Conservation (phyloP, 169 alveolate genomes). For the Plasmodium billcollinsi region DNA sequence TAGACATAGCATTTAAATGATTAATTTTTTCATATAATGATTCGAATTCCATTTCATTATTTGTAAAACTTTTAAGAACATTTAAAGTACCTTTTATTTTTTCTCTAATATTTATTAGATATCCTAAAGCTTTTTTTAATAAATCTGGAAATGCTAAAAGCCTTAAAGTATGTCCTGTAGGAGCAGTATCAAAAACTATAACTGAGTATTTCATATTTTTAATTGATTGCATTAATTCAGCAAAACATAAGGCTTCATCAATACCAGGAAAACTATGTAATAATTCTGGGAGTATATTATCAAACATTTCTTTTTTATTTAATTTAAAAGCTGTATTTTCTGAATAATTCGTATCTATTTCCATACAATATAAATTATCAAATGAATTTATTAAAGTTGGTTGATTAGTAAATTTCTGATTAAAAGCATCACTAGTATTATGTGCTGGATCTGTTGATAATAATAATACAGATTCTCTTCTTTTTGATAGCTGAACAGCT, state of each 20-base stretch:
- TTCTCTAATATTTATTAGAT: slow-evolving; percentile 91
- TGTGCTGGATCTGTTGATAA: slow-evolving; percentile 99
- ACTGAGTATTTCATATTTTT: slow-evolving; percentile 94
- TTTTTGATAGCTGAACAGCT: slow-evolving; percentile 94
- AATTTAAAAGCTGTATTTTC: slow-evolving; percentile 86
- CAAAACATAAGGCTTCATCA: slow-evolving; percentile 98
- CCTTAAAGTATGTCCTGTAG: slow-evolving; percentile 99
- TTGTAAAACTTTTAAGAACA: slow-evolving; percentile 53
- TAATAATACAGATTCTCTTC: slow-evolving; percentile 95
- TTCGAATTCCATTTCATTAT: slow-evolving; percentile 60
- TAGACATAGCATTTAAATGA: slow-evolving; percentile 87
- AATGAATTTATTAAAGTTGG: slow-evolving; percentile 96
- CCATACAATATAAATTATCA: slow-evolving; percentile 96
- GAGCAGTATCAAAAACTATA: slow-evolving; percentile 99
- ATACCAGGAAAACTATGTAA: slow-evolving; percentile 98
- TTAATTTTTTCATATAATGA: slow-evolving; percentile 87
- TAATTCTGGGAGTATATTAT: slow-evolving; percentile 91
- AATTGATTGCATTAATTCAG: slow-evolving; percentile 96
- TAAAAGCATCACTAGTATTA: slow-evolving; percentile 98
- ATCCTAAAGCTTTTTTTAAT: slow-evolving; percentile 94
- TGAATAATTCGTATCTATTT: slow-evolving; percentile 92
- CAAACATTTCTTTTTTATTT: slow-evolving; percentile 80
- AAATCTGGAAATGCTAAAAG: slow-evolving; percentile 96
- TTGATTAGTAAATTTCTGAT: slow-evolving; percentile 94
- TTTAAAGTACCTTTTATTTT: slow-evolving; percentile 79